Evolutionary conservation across 768 basidiomycete species (phyloP).

Genomic region (Boletus reticulatus): DNA sequence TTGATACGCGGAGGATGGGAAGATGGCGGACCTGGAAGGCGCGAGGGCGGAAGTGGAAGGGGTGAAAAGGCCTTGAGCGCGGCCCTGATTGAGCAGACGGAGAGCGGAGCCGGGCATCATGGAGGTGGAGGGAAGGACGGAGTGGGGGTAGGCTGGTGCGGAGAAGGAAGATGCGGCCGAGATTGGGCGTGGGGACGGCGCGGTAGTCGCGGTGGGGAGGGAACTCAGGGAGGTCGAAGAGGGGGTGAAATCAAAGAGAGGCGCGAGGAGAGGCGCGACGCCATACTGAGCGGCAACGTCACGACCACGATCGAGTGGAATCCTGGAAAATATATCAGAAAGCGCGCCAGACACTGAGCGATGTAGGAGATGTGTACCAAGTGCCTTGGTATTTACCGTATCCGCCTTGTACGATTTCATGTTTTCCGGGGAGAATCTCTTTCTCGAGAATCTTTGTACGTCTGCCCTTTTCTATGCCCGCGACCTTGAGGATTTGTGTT

Average conservation of each 20-base stretch:
- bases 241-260: slow-evolving; percentile 92
- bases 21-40: slow-evolving; percentile 43
- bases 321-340: slow-evolving; percentile 52
- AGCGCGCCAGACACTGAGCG: background rate
- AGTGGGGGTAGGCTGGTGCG: slow-evolving; percentile 50
- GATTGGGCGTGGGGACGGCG: slow-evolving; percentile 58
- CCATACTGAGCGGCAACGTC: slow-evolving; percentile 93
- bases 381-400: slow-evolving; percentile 99
- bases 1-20: slow-evolving; percentile 53
- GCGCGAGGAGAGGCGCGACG: slow-evolving; percentile 81
- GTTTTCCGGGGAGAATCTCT: slow-evolving; percentile 91
- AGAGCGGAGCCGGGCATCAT: slow-evolving; percentile 88
- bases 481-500: slow-evolving; percentile 98
- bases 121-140: slow-evolving; percentile 69
- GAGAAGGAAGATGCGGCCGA: slow-evolving; percentile 71
- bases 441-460: slow-evolving; percentile 97
- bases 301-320: slow-evolving; percentile 90
- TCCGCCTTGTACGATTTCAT: slow-evolving; percentile 98
- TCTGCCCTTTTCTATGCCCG: slow-evolving; percentile 94
- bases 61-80: slow-evolving; percentile 83
- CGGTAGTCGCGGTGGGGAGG: slow-evolving; percentile 51
- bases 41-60: slow-evolving; percentile 70
- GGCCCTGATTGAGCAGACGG: slow-evolving; percentile 79
- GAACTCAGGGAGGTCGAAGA: slow-evolving; percentile 66
- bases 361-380: slow-evolving; percentile 57